phyloP scores from a whole-genome alignment of 441 rosid species.

The Gossypium aridum region DNA sequence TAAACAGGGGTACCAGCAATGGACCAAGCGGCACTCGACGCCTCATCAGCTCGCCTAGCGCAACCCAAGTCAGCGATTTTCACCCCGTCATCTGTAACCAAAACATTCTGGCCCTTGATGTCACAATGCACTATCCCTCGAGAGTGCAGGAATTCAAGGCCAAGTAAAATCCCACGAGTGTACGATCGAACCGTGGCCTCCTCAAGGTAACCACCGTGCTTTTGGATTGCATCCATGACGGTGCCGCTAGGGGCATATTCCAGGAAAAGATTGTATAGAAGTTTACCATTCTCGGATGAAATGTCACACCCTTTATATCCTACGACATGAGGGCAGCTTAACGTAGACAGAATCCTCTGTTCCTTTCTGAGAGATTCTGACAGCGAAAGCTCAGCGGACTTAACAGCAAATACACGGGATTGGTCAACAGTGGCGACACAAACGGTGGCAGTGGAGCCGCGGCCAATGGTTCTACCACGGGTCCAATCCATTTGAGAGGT shows the following conservation, averaged over 20 bases:
- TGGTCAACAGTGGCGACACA: slow-evolving; percentile 24
- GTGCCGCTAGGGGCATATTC: slow-evolving; percentile 43
- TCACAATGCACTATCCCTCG: slow-evolving; percentile 64
- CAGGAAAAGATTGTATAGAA: slow-evolving; percentile 42
- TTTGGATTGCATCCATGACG: slow-evolving; percentile 25
- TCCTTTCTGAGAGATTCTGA: slow-evolving; percentile 38
- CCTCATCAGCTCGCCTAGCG: slow-evolving; percentile 31
- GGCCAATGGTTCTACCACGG: slow-evolving; percentile 36
- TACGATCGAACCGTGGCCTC: slow-evolving; percentile 26
- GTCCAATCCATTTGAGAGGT: slow-evolving; percentile 30
- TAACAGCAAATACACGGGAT: slow-evolving; percentile 44
- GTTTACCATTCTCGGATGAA: slow-evolving; percentile 32
- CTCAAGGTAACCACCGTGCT: slow-evolving; percentile 24
- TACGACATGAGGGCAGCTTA: slow-evolving; percentile 40
- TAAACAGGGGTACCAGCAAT: slow-evolving; percentile 55
- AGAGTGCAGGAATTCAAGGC: slow-evolving; percentile 45
- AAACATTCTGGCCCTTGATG: slow-evolving; percentile 50
- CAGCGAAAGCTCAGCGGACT: slow-evolving; percentile 35
- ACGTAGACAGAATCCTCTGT: slow-evolving; percentile 29
- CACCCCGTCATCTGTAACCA: slow-evolving; percentile 37
- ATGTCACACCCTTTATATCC: slow-evolving; percentile 40
- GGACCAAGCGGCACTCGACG: neutral
- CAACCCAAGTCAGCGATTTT: slow-evolving; percentile 76
- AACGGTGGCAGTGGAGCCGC: slow-evolving; percentile 41
- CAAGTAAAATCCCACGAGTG: slow-evolving; percentile 36